Evolutionary conservation across 768 basidiomycete genomes (phyloP), one percentile per base, ranked within the genome.

Genomic region (Hortiboletus flavorubellus): DNA sequence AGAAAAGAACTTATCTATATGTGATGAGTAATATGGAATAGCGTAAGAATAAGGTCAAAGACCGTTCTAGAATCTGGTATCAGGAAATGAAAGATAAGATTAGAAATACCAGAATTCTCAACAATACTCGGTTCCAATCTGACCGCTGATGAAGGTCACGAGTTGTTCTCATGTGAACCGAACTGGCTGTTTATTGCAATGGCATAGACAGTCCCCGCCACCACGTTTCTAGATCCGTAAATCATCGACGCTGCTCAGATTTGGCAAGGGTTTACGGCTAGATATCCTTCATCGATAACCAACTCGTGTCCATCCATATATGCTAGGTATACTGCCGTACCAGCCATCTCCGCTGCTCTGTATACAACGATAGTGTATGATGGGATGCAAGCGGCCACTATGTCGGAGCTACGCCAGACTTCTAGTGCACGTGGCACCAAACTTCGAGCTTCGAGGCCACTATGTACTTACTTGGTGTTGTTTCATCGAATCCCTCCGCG

Each of bases 261-360:
- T 4, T 66, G 72, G 2, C 84, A 73, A 33, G 90, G 90, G 64
- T 92, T 93, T 39, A 90, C 87, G 14, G 86, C 79, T 1, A 82
- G 51, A 66, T 80, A 89, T 1, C 89, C 87, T 30, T 91, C 90
- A 62, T 93, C 90, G 35, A 91, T 79, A 16, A 84, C 72, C 41
- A 93, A 78, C 66, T 91, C 87, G 65, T 91, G 89, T 12, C 90
- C 90, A 58, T 87, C 87, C 58, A 80, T 82, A 65, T 89, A 92
- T 8, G 80, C 86, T 6, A 93, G 78, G 67, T 89, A 91, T 6
- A 92, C 78, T 0, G 75, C 89, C 9, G 89, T 88, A 8, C 86
- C 90, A 9, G 87, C 89, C 73, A 91, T 84, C 65, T 92, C 91
- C 56, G 80, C 75, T 1, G 78, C 82, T 41, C 89, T 91, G 49